Percentiles rank a stretch among this genome's conserved stretches.
Evolutionary conservation across 2,329 filamentous ascomycete species (phyloP).

Genomic region (Epichloe aotearoae): DNA sequence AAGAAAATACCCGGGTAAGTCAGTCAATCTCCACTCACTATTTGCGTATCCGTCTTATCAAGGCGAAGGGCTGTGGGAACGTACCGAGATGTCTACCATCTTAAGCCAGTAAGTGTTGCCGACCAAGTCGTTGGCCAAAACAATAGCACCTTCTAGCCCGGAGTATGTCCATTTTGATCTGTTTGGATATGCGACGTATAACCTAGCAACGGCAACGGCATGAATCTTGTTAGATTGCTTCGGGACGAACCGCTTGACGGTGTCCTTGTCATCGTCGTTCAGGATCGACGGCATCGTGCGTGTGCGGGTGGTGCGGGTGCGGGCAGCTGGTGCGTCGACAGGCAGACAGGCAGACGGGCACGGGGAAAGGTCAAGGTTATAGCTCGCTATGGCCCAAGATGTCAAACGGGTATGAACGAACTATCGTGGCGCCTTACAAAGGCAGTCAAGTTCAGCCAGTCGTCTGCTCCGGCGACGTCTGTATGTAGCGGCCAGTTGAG

Average conservation of each 20-base stretch:
- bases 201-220: slow-evolving; percentile 79
- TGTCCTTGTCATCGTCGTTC: slow-evolving; percentile 89
- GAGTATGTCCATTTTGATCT: slow-evolving; percentile 84
- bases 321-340: neutral
- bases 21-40: neutral
- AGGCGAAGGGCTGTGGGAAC: neutral
- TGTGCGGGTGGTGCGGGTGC: slow-evolving; percentile 6
- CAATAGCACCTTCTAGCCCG: slow-evolving; percentile 79
- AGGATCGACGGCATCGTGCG: slow-evolving; percentile 51
- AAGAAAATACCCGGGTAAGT: neutral
- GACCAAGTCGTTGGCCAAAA: slow-evolving; percentile 85
- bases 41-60: no score
- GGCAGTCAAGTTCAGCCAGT: neutral
- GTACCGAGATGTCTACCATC: slow-evolving; percentile 87
- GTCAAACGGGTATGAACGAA: neutral
- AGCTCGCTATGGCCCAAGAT: neutral
- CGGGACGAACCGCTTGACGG: slow-evolving; percentile 84
- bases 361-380: neutral
- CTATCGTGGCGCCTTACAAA: neutral
- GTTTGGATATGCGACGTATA: slow-evolving; percentile 88
- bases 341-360: neutral
- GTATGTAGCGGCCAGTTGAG: neutral
- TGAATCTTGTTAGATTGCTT: slow-evolving; percentile 96
- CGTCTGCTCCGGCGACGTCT: neutral
- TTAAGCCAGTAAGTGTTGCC: slow-evolving; percentile 97